These are phyloP conservation scores for Claviceps paspali DNA, from an alignment of 2,329 filamentous ascomycete genomes.

Conservation along the genomic window DNA sequence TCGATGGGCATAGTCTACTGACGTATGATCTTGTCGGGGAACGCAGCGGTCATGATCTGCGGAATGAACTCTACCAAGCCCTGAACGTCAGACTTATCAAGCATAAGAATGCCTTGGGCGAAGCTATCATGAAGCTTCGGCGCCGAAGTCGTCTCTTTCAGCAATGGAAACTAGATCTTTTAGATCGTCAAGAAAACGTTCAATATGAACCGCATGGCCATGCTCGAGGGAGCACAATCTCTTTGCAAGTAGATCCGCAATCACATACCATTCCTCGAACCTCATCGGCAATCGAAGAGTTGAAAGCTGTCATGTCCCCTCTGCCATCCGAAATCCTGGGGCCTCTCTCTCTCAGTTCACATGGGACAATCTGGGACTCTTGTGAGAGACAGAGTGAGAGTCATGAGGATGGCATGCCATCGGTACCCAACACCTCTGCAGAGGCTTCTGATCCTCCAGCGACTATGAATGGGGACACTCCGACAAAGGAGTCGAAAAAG, in stretches of 20 bases:
- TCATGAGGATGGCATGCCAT: background rate
- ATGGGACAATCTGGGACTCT: background rate
- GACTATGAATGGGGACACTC: conserved; percentile 3
- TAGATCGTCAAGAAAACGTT: background rate
- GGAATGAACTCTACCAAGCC: conserved; percentile 34
- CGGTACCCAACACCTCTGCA: background rate
- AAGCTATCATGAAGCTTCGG: conserved; percentile 42
- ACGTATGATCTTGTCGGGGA: conserved; percentile 32
- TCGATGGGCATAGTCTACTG: conserved; percentile 52
- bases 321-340: background rate
- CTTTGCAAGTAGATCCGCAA: conserved; percentile 2
- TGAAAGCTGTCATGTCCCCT: background rate
- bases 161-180: conserved; percentile 12
- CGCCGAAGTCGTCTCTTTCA: conserved; percentile 33
- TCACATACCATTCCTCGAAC: background rate
- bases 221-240: background rate
- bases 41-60: conserved; percentile 15
- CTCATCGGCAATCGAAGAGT: background rate
- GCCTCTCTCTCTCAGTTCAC: background rate
- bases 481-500: conserved; percentile 13
- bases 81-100: conserved; percentile 42
- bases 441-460: background rate
- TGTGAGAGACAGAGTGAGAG: background rate
- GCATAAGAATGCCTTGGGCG: conserved; percentile 40
- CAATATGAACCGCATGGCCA: background rate